These are phyloP conservation scores for Remersonia thermophila DNA, from an alignment of 2,329 filamentous ascomycete genomes.

Conservation along the genomic window DNA sequence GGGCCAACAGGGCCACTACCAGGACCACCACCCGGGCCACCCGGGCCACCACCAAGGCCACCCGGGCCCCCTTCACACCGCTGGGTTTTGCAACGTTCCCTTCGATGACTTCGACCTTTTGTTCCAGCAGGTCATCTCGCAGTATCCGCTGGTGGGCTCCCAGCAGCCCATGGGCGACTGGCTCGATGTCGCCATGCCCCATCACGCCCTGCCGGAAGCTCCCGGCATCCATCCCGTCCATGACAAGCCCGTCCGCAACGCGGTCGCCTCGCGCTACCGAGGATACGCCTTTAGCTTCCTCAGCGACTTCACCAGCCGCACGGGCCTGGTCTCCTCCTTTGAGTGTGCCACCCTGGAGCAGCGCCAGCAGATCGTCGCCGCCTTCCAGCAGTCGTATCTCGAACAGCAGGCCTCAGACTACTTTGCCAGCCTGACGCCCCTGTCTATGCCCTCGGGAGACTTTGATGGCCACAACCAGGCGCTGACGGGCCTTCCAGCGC, in stretches of 20 bases:
- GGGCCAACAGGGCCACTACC: no score
- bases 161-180: constrained; percentile 8
- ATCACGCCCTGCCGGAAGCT: not conserved
- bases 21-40: no score
- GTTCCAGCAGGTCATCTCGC: constrained; percentile 11
- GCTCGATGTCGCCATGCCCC: constrained; percentile 7
- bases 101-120: constrained; percentile 8
- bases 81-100: no score
- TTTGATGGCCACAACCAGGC: not conserved
- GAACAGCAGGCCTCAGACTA: constrained; percentile 7
- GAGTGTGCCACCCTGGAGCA: constrained; percentile 24
- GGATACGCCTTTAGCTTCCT: constrained; percentile 21
- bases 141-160: constrained; percentile 7
- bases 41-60: no score
- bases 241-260: not conserved
- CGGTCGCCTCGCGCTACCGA: constrained; percentile 8
- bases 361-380: constrained; percentile 18
- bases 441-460: not conserved
- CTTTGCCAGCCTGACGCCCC: constrained; percentile 1
- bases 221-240: not conserved
- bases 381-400: constrained; percentile 11
- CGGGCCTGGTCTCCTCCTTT: constrained; percentile 24
- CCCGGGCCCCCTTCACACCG: no score
- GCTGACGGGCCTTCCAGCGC: not conserved
- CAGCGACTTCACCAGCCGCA: constrained; percentile 25